Evolutionary conservation across 1,284 basidiomycete species (phyloP), one percentile per base, ranked within the genome.

Genomic region (Moniliophthora roreri): DNA sequence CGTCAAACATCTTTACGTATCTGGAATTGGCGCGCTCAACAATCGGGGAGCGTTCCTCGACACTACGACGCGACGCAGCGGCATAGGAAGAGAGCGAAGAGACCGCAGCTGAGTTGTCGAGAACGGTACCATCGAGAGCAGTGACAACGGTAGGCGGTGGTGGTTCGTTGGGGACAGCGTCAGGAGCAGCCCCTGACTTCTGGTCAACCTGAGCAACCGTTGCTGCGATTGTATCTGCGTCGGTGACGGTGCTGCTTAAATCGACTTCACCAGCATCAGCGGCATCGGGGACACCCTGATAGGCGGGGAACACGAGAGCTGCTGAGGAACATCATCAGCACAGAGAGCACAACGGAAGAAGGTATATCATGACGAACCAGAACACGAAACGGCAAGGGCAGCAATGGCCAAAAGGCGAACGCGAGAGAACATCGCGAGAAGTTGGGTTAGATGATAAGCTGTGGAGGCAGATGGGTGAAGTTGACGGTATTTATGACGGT

Each of bases 51-150:
- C n/a, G n/a, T n/a, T n/a, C n/a, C n/a, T n/a, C 60, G 28, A 37
- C 32, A 46, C 45, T 50, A 50, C 48, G 52, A 40, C 20, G 59
- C 50, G 24, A 46, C 45, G 35, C 20, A n/a, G n/a, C n/a, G n/a
- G n/a, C n/a, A 16, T 11, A 36, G 2, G 28, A 11, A 28, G 55
- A 54, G 4, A 59, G 42, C 20, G 49, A 46, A 21, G 58, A 41
- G 18, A 39, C 57, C 4, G 47, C 54, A 2, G 63, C 56, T 4
- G 62, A 61, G 23, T 65, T 63, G 6, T 64, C 60, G 11, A 67
- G 61, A 24, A 76, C 56, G 40, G 63, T 49, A 8, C 75, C 75
- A 57, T 77, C 75, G 35, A 75, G 52, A 3, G 74, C 74, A 35
- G 74, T 75, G 48, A 77, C 63, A 1, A 58, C 54, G 0, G 73